Base-by-base conservation (phyloP, 2,329 filamentous ascomycete species). In the Byssochlamys sp. region DNA sequence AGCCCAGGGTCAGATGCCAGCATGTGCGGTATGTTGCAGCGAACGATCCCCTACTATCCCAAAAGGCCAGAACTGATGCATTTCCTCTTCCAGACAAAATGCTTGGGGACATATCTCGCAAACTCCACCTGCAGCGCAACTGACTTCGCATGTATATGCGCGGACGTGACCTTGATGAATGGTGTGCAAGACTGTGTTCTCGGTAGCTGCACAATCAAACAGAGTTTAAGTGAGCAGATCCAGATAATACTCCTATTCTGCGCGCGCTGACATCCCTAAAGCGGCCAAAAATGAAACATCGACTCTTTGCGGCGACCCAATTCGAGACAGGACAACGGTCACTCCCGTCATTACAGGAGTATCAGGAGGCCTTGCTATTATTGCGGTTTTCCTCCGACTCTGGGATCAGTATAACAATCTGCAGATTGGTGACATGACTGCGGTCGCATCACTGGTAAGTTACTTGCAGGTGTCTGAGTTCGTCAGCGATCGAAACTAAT, bases 211-310 rank as follows among this genome's bases (percentile, higher is more conserved):
- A 51, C 49, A 11, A 9, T 51, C 49, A 51, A 51, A 9, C n/a
- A 51, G 27, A 7, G 7, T n/a, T 28, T 51, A 51, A 51, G 39
- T 45, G n/a, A 14, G 39, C 6, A 45, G 7, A n/a, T 45, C 5
- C 4, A 24, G 39, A 45, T 45, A 24, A 7, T 45, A 45, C 3
- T 6, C 4, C 9, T 9, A 5, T 45, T 45, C n/a, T 7, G 19
- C 19, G n/a, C n/a, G 4, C 7, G 7, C 12, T 45, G 6, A 45
- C 39, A 6, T 45, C 12, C 39, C 39, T 19, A 19, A 19, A 45
- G 39, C 55, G 25, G 58, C 59, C 11, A 59, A 31, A 55, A 61
- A 61, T 55, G 55, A 51, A 48, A 61, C 60, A 4, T 28, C 49
- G 24, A 50, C 54, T 29, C 31, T 50, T 45, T 55, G 54, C 39